Evolutionary conservation across 352 stramenopile species (phyloP).

Genomic region (Pythium plurisporium): DNA sequence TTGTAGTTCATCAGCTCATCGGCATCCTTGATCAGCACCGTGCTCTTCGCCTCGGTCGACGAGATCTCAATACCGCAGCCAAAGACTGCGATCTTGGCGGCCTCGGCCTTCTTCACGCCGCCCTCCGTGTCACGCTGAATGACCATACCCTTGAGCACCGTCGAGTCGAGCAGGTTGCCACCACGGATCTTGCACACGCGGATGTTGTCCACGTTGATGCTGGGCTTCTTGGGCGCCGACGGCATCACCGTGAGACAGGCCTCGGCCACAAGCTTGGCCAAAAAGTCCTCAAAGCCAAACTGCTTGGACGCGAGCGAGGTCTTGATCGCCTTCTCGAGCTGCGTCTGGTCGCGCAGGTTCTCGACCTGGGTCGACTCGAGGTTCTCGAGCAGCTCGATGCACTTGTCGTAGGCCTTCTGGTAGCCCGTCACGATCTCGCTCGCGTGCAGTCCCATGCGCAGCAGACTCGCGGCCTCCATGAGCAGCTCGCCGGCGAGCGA

Average conservation of each 20-base stretch:
- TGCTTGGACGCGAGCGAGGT: slow-evolving; percentile 97
- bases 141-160: slow-evolving; percentile 98
- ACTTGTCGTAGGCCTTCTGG: slow-evolving; percentile 93
- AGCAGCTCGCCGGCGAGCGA: slow-evolving; percentile 97
- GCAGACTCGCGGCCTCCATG: slow-evolving; percentile 93
- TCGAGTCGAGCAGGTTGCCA: slow-evolving; percentile 92
- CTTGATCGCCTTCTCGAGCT: slow-evolving; percentile 90
- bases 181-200: slow-evolving; percentile 98
- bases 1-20: slow-evolving; percentile 99
- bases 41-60: slow-evolving; percentile 98
- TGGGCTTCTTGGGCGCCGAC: slow-evolving; percentile 73
- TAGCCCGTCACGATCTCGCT: slow-evolving; percentile 98
- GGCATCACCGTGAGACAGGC: slow-evolving; percentile 95
- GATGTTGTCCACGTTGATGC: slow-evolving; percentile 97
- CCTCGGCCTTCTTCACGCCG: slow-evolving; percentile 84
- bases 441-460: slow-evolving; percentile 97
- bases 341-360: slow-evolving; percentile 76
- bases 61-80: slow-evolving; percentile 96
- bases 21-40: slow-evolving; percentile 98
- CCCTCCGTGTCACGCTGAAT: slow-evolving; percentile 93
- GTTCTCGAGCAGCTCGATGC: slow-evolving; percentile 88
- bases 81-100: slow-evolving; percentile 97
- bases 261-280: slow-evolving; percentile 93
- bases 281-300: slow-evolving; percentile 94
- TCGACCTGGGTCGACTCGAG: slow-evolving; percentile 76